Evolutionary conservation across 768 basidiomycete species (phyloP), one percentile per base, ranked within the genome.

Genomic region (Lactarius deliciosus): DNA sequence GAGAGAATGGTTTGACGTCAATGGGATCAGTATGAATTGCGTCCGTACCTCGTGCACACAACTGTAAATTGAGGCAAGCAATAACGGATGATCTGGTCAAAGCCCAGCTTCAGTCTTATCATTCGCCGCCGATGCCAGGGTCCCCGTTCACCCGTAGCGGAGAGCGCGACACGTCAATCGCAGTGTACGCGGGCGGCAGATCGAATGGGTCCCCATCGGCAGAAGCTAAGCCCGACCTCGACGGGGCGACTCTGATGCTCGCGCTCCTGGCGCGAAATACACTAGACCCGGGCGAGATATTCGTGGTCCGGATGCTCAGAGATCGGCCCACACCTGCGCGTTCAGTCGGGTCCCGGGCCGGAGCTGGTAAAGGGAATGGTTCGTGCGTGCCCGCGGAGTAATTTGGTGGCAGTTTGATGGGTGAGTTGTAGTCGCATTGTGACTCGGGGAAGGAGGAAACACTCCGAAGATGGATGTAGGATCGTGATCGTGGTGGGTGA

Each of bases 151-250:
- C 38, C 5, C 7, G 64, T 6, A 56, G 57, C 20, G 62, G 50
- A 11, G 68, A 59, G 60, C 53, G 57, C 8, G 57, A 18, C 50
- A 55, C 22, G 47, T 70, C 69, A n/a, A 68, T 3, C 22, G 47
- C 59, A 59, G 57, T 69, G 61, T 70, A 70, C 10, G 69, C 69
- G 3, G 68, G 69, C 2, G 68, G 69, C 25, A 61, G 9, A 32
- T 69, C 68, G 28, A 50, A 70, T 15, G 41, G 61, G 7, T 60
- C 61, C 5, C 11, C 57, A 3, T 50, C 61, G 25, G 34, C 61
- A 45, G 57, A 59, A 18, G 57, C n/a, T 22, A 38, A 47, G 43
- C 40, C 41, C 15, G 62, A 56, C 7, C 30, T 40, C 8, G 41
- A 36, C 25, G 53, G 41, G 40, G n/a, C 11, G 8, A 47, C 47